Evolutionary conservation across 1,139 yeast genomes (phyloP), one percentile per base, ranked within the genome.

Genomic region (Barnettozyma hawaiiensis): DNA sequence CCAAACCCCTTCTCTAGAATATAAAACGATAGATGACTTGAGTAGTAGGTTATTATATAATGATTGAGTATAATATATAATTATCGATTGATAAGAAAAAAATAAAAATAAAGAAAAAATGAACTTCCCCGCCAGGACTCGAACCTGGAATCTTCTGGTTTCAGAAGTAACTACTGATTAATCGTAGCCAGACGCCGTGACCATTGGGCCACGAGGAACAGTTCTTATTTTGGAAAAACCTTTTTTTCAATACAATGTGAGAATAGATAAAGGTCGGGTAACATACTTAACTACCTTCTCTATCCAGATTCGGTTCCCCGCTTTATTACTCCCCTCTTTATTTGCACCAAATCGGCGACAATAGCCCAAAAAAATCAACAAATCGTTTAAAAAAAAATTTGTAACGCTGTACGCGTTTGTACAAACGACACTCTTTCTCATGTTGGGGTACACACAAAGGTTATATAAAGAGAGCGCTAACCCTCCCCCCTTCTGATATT

Each of bases 71-170:
- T n/a, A n/a, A n/a, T n/a, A n/a, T n/a, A n/a, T n/a, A n/a, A n/a
- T n/a, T n/a, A n/a, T n/a, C n/a, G n/a, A n/a, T n/a, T n/a, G n/a
- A n/a, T n/a, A n/a, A n/a, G n/a, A n/a, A n/a, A n/a, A n/a, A n/a
- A n/a, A n/a, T n/a, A n/a, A n/a, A n/a, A 12, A 27, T 7, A 27
- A 15, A 27, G 11, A 32, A 69, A 71, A 69, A 61, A 57, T 47
- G 64, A 70, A 71, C 87, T 80, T 81, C 87, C 87, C 85, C 87
- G 81, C 86, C 85, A 81, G 87, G 87, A 81, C 81, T 81, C 86
- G 89, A 82, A 82, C 89, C 90, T 81, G 86, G 87, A 81, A 80
- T 81, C 89, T 81, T 79, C 86, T 81, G 87, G 87, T 81, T 78
- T 71, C 81, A 67, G 76, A 71, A 71, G 76, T 71, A 73, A 59